Evolutionary conservation across 768 basidiomycete species (phyloP).

Genomic region (Amanita rimosa): DNA sequence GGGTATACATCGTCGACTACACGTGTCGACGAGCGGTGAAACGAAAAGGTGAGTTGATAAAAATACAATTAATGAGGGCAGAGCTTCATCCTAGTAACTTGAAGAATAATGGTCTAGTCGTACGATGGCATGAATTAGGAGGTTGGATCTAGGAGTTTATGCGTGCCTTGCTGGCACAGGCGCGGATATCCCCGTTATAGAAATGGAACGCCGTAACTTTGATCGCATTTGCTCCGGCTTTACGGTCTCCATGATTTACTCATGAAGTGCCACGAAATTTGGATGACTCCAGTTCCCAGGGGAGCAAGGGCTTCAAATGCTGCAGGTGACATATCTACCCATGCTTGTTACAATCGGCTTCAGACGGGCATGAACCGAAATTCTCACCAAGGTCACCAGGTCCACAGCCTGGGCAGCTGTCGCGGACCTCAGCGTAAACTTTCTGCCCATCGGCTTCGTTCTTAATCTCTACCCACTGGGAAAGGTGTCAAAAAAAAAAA

Average conservation of each 20-base stretch:
- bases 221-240: constrained; percentile 7
- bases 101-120: background rate
- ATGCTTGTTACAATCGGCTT: background rate
- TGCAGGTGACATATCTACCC: constrained; percentile 56
- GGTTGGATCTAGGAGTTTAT: background rate
- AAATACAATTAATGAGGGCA: background rate
- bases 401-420: constrained; percentile 49
- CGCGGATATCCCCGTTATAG: background rate
- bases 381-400: constrained; percentile 43
- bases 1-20: background rate
- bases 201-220: background rate
- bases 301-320: constrained; percentile 42
- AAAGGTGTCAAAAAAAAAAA: constrained; percentile 2
- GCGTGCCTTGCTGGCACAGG: background rate
- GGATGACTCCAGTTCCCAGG: constrained; percentile 37
- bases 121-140: background rate
- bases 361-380: constrained; percentile 1
- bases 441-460: constrained; percentile 34
- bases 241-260: constrained; percentile 29
- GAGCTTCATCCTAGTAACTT: background rate
- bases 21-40: background rate
- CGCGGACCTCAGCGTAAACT: constrained; percentile 38
- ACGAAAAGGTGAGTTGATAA: background rate
- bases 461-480: constrained; percentile 43
- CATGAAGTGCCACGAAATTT: constrained; percentile 56